Base-by-base conservation (phyloP, 306 rosid genomes). In the Argentina anserina region DNA sequence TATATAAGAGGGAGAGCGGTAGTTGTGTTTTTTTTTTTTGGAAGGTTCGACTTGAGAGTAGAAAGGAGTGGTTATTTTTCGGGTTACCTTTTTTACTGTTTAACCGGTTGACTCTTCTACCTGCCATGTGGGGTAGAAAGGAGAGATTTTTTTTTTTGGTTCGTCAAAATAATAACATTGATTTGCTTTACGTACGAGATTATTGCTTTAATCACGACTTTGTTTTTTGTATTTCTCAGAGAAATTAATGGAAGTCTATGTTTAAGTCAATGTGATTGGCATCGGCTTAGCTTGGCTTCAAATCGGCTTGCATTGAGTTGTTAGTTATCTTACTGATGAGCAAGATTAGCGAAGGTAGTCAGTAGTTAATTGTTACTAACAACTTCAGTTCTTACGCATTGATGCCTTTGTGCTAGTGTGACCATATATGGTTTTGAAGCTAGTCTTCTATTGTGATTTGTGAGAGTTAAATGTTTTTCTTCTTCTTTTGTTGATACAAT, bases 91-190 rank as follows among this genome's bases (percentile, higher is more conserved):
- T 46, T 2, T 2, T 33, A 36, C 23, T 39, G 52, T 21, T 67
- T 5, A 70, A 70, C 70, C 56, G 40, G n/a, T 82, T 78, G 77
- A 82, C 77, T 78, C 67, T 12, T 53, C 29, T 45, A 65, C 65
- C 33, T 4, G 34, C 55, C 59, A 52, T 5, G 36, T 56, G 66
- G 11, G 15, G 20, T 18, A 3, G 12, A 45, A 31, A 26, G 5
- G 33, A 1, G 17, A 7, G 8, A 68, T 2, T 7, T 3, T 9
- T 56, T 3, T 14, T 18, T 9, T 39, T 15, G 65, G n/a, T 8
- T 8, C 53, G 53, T 71, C 74, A 70, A 70, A 69, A 34, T 53
- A 70, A 53, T 17, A 53, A 70, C 74, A 52, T 36, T 25, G 65
- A 21, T 50, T 68, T 34, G 63, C 26, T 70, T 70, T 55, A 55